A percentile compares a stretch with the other conserved stretches of the same genome.
phyloP scores from a whole-genome alignment of 78 protist species.

The Dictyostelium capitatum region DNA sequence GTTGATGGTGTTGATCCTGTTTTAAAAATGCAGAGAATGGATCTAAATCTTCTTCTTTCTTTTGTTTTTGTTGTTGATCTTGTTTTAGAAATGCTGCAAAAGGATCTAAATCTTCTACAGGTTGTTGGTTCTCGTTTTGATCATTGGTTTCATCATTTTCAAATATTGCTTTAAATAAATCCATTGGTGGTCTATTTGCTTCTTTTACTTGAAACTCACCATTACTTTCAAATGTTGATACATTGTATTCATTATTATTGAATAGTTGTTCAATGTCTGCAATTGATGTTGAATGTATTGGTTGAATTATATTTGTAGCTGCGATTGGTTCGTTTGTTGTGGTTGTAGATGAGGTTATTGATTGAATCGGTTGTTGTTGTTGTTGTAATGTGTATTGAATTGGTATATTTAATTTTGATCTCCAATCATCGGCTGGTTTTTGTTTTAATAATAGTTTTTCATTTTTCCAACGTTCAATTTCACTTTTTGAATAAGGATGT shows the following conservation, averaged over 20 bases:
- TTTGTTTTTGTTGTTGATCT: conserved; percentile 8
- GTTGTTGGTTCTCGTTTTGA: not conserved
- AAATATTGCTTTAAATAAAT: conserved; percentile 75
- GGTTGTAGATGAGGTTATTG: not conserved
- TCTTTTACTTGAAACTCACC: conserved; percentile 25
- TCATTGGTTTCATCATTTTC: conserved; percentile 22
- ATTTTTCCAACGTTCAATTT: conserved; percentile 2
- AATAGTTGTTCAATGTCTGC: not conserved
- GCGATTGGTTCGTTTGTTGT: not conserved
- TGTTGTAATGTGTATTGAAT: not conserved
- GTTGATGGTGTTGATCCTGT: not conserved
- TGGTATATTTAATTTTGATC: conserved; percentile 44
- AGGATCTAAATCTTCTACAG: conserved; percentile 41
- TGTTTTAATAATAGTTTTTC: conserved; percentile 2
- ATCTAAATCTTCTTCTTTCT: not conserved
- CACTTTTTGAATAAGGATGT: conserved; percentile 28
- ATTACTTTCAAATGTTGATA: conserved; percentile 15
- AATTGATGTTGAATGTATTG: not conserved
- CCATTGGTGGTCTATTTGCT: conserved; percentile 69
- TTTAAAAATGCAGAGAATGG: not conserved
- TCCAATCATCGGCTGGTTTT: conserved; percentile 43
- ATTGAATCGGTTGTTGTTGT: not conserved
- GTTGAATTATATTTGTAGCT: not conserved
- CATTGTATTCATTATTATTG: not conserved
- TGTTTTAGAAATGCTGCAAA: conserved; percentile 56